A percentile compares a stretch with the other conserved stretches of the same genome.
Conservation (phyloP, 1,139 yeast species). For the Yamadazyma buinensis region DNA sequence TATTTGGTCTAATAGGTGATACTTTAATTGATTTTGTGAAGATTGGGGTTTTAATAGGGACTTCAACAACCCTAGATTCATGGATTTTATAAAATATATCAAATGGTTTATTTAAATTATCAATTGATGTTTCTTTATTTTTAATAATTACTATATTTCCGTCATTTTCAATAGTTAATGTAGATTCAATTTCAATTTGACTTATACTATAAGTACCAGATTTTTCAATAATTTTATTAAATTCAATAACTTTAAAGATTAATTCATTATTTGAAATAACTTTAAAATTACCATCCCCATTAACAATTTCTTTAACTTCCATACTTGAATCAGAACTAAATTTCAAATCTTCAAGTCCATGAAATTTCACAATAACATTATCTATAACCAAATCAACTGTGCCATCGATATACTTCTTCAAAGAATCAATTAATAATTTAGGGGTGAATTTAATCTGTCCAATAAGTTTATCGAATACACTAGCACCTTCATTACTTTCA, state of each 20-base stretch:
- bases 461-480: slow-evolving; percentile 11
- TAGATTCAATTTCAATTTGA: slow-evolving; percentile 14
- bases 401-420: slow-evolving; percentile 1
- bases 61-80: not conserved
- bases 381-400: slow-evolving; percentile 2
- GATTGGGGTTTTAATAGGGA: slow-evolving; percentile 8
- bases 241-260: slow-evolving; percentile 16
- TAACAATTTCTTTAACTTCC: not conserved
- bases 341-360: not conserved
- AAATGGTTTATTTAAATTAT: not conserved
- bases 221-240: slow-evolving; percentile 19
- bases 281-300: slow-evolving; percentile 4
- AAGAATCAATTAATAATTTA: slow-evolving; percentile 1
- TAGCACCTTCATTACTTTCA: not conserved
- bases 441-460: slow-evolving; percentile 10
- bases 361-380: slow-evolving; percentile 3
- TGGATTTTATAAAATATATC: slow-evolving; percentile 8
- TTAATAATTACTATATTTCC: slow-evolving; percentile 1
- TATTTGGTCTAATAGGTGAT: slow-evolving; percentile 21
- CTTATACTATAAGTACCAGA: slow-evolving; percentile 24
- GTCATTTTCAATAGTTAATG: not conserved
- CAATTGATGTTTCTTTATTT: not conserved
- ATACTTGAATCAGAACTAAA: slow-evolving; percentile 1
- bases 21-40: slow-evolving; percentile 13
- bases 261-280: not conserved